These are phyloP conservation scores for Eucalyptus tenuipes DNA, from an alignment of 345 rosid species.

Conservation along the genomic window DNA sequence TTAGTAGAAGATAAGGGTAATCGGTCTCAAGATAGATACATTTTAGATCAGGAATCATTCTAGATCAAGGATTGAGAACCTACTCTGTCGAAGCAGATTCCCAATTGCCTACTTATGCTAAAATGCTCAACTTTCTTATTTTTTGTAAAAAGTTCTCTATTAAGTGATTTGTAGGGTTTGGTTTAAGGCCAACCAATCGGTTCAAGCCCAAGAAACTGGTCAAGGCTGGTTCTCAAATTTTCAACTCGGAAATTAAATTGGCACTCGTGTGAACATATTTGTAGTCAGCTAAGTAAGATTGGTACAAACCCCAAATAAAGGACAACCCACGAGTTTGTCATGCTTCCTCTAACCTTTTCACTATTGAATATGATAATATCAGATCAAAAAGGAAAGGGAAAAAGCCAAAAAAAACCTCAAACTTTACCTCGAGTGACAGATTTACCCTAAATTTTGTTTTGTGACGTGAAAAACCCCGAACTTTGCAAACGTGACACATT, in stretches of 20 bases:
- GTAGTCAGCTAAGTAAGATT: not conserved
- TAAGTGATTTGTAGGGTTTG: not conserved
- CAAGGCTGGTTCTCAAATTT: not conserved
- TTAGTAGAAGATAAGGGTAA: no score
- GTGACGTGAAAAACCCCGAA: no score
- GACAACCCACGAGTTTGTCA: not conserved
- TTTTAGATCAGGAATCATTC: no score
- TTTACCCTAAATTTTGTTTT: no score
- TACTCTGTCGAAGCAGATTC: not conserved
- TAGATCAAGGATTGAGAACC: not conserved
- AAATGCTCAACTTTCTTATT: not conserved
- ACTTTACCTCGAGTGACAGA: no score
- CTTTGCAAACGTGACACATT: no score
- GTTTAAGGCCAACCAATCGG: not conserved
- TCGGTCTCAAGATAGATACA: no score
- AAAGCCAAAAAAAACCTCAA: no score
- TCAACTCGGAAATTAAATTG: not conserved
- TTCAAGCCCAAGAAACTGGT: not conserved
- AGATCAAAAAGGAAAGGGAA: no score
- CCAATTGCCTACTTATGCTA: not conserved
- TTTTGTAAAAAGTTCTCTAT: not conserved
- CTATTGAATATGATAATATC: not conserved
- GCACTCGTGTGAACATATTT: not conserved
- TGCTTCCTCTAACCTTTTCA: not conserved
- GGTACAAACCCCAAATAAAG: not conserved